phyloP scores from a whole-genome alignment of 306 rosid genomes.

The Sindora glabra region DNA sequence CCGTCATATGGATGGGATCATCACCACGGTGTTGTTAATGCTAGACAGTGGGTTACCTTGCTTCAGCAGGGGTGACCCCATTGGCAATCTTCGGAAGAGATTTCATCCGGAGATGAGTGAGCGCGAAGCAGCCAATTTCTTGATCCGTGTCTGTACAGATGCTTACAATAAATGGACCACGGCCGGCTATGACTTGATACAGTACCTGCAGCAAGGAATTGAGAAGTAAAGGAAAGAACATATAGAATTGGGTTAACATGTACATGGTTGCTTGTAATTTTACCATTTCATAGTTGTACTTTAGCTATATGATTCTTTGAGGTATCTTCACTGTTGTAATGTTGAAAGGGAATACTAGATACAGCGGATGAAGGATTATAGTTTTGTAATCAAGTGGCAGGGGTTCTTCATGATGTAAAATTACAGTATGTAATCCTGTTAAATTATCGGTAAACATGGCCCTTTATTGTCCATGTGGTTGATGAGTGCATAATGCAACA shows the following conservation, averaged over 20 bases:
- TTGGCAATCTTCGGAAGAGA: slow-evolving; percentile 93
- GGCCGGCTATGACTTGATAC: slow-evolving; percentile 97
- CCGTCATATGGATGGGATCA: slow-evolving; percentile 76
- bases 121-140: slow-evolving; percentile 94
- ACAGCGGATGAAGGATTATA: slow-evolving; percentile 5
- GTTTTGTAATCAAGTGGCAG: slow-evolving; percentile 8
- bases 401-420: slow-evolving; percentile 27
- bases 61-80: slow-evolving; percentile 96
- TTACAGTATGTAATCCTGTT: slow-evolving; percentile 23
- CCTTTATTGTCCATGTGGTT: too few species aligned
- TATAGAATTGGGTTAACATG: slow-evolving; percentile 29
- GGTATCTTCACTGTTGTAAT: slow-evolving; percentile 8
- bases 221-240: slow-evolving; percentile 51
- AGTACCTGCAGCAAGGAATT: slow-evolving; percentile 95
- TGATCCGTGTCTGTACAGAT: slow-evolving; percentile 92
- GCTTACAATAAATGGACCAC: slow-evolving; percentile 99
- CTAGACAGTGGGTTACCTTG: slow-evolving; percentile 95
- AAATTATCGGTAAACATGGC: slow-evolving; percentile 12
- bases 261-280: slow-evolving; percentile 51
- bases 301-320: slow-evolving; percentile 18
- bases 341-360: slow-evolving; percentile 20
- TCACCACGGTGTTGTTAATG: slow-evolving; percentile 75
- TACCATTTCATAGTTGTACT: slow-evolving; percentile 15
- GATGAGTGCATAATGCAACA: too few species aligned
- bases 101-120: slow-evolving; percentile 97